Conservation (phyloP, 805 yeast species). For the Starmerella vaccinii region DNA sequence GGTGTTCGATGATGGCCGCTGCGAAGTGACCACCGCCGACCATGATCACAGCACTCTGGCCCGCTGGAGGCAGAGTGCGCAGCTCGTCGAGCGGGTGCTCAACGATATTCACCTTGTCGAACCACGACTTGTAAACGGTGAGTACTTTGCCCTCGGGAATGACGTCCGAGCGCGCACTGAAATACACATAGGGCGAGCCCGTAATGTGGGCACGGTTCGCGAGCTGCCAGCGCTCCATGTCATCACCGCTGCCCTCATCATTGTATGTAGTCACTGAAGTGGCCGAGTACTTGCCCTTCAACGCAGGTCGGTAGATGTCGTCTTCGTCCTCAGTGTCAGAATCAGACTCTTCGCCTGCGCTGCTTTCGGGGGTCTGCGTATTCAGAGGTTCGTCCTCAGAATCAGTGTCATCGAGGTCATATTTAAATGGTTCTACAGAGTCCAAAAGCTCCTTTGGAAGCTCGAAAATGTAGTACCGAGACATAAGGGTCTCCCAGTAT, state of each 20-base stretch:
- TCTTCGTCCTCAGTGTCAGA: conserved; percentile 30
- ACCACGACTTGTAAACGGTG: conserved; percentile 58
- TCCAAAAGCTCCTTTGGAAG: conserved; percentile 20
- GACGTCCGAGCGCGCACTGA: conserved; percentile 33
- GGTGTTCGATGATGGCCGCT: conserved; percentile 80
- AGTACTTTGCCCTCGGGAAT: conserved; percentile 42
- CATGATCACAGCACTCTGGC: conserved; percentile 70
- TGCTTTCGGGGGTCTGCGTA: conserved; percentile 3
- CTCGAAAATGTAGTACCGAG: conserved; percentile 21
- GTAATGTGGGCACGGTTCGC: conserved; percentile 24
- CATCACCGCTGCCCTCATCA: conserved; percentile 16
- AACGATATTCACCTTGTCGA: conserved; percentile 36
- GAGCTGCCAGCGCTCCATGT: conserved; percentile 20
- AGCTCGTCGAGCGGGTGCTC: conserved; percentile 44
- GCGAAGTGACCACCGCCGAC: conserved; percentile 98
- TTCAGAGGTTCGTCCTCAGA: conserved; percentile 8
- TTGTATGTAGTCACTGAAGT: conserved; percentile 42
- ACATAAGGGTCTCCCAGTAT: background rate
- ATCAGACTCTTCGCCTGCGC: conserved; percentile 4
- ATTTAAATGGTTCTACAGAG: conserved; percentile 26
- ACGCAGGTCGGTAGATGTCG: background rate
- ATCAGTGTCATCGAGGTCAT: conserved; percentile 16
- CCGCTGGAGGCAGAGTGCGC: conserved; percentile 31
- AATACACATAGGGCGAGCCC: conserved; percentile 57
- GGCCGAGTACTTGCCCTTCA: conserved; percentile 25